Evolutionary conservation across 306 rosid genomes (phyloP), one percentile per base, ranked within the genome.

Genomic region (Astragalus glycyphyllos): DNA sequence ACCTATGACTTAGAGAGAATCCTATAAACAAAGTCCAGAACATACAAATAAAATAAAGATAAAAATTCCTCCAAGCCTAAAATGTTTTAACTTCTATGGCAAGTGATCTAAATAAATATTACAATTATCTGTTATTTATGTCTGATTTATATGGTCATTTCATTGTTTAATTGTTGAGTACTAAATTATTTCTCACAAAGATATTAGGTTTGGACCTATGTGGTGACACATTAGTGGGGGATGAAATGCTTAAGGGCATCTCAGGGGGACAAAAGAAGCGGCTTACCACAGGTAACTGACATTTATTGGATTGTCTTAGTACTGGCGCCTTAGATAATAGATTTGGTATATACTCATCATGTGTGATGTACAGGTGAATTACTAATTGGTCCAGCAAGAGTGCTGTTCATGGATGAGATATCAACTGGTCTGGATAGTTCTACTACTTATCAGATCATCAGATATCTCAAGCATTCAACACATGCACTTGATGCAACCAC

Each of bases 181-280:
- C 85, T 82, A 87, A 89, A 59, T 83, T 86, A 82, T 85, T 73
- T 82, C 69, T 80, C 81, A 82, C 96, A 90, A 89, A 95, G 99
- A 89, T 91, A 83, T 86, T 95, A 91, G 99, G 99, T 86, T 84
- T 95, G 96, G 99, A 95, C 83, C 74, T 87, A 49, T 95, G 99
- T 65, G 97, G 96, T 83, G 99, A 95, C 86, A 95, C 99, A 60
- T 81, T 95, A 84, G 97, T 89, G 44, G 99, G 99, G 63, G 97
- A 95, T 82, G 99, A 91, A 88, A 95, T 95, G 99, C 92, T 95
- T 9, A 95, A 95, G 77, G 99, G 99, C 35, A 91, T 95, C 60
- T 95, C 99, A 7, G 99, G 99, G 42, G 99, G 99, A 4, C 99
- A 95, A 82, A 95, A 95, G 86, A 95, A 95, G 82, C 91, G 99